Evolutionary conservation across 2,329 filamentous ascomycete genomes (phyloP), one percentile per base, ranked within the genome.

Genomic region (Pseudocercospora macadamiae): DNA sequence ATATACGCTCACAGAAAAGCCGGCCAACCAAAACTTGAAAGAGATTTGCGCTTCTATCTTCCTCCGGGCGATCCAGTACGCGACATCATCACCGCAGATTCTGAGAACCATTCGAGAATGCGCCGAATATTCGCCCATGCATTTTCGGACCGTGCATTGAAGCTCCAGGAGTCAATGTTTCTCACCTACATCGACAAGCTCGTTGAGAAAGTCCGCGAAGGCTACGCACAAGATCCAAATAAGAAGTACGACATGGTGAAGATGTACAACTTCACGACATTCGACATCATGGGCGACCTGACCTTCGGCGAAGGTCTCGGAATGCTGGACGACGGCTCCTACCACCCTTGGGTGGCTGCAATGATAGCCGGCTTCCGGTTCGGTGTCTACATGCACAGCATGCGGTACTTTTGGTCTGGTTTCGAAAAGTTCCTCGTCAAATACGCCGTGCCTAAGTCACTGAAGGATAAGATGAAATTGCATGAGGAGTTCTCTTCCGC

Each of bases 131-230:
- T 78, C 2, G 71, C 75, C 4, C 72, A 77, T 64, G 74, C 74
- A 5, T 79, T 79, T 63, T 72, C 68, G 4, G 73, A 76, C 49
- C 72, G 73, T 57, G 75, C 75, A 2, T 52, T 79, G 37, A 62
- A 72, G 19, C 71, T 75, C 51, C 76, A 79, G 54, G 73, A 77
- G 61, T 68, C 71, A 1, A 71, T 76, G 63, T 54, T 81, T 59
- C 68, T 72, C 55, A 61, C 63, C 0, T 78, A 80, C 61, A 73
- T 78, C 19, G 68, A 75, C 49, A 61, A 79, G 14, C 72, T 81
- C 30, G 70, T 80, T 23, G 42, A 66, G 5, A 71, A 71, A 21
- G 63, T 81, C 30, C 68, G 65, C 58, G 71, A 71, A 61, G 66
- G 19, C 28, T 16, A 74, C n/a, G 14, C 12, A 3, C 12, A 69